Conservation (phyloP, 31 red algal genomes). For the Asparagopsis taxiformis region DNA sequence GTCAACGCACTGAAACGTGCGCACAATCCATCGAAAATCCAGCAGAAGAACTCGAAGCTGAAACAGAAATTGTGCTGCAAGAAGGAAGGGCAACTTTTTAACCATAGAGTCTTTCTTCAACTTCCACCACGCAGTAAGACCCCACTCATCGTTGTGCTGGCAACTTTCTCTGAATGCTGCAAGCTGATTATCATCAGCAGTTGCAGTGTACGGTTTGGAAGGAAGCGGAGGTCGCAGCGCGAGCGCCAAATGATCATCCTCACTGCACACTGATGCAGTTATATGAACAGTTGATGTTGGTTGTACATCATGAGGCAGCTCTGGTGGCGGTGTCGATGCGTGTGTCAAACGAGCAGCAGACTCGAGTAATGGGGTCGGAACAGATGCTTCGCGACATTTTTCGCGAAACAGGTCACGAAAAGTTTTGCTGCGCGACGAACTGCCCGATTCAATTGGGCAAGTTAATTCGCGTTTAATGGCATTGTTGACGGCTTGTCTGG, state of each 20-base stretch:
- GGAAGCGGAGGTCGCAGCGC: not conserved
- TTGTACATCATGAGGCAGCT: not conserved
- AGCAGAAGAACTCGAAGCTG: slow-evolving; percentile 27
- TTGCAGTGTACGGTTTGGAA: not conserved
- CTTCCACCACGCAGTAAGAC: slow-evolving; percentile 40
- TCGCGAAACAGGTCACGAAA: slow-evolving; percentile 53
- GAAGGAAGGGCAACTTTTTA: slow-evolving; percentile 5
- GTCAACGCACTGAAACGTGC: slow-evolving; percentile 34
- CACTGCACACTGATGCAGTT: not conserved
- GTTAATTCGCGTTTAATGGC: slow-evolving; percentile 43
- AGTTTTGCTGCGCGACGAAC: slow-evolving; percentile 38
- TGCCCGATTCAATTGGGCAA: slow-evolving; percentile 36
- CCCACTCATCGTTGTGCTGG: slow-evolving; percentile 31
- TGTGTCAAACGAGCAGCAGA: slow-evolving; percentile 7
- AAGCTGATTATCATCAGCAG: not conserved
- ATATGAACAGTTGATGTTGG: not conserved
- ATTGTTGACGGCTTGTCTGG: slow-evolving; percentile 47
- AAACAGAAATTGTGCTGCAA: slow-evolving; percentile 14
- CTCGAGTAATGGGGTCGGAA: slow-evolving; percentile 9
- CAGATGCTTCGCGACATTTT: slow-evolving; percentile 26
- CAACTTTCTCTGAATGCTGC: slow-evolving; percentile 16
- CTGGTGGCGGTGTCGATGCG: not conserved
- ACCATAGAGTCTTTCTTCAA: slow-evolving; percentile 7
- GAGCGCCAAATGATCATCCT: not conserved
- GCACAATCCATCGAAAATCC: slow-evolving; percentile 54